phyloP scores from a whole-genome alignment of 768 basidiomycete species.

The Coprinellus aureogranulatus region DNA sequence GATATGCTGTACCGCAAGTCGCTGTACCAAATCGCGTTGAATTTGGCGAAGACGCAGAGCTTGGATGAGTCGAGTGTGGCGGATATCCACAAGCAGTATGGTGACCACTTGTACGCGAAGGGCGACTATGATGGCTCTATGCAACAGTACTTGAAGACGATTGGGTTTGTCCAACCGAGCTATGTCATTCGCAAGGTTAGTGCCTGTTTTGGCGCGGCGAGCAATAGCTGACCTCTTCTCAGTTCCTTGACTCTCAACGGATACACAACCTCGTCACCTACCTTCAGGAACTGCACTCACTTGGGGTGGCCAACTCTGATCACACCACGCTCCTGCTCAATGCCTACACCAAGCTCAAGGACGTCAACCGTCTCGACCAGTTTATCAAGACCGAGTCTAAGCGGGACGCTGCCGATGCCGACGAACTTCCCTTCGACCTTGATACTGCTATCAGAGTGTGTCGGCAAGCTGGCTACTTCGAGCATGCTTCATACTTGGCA shows the following conservation, averaged over 20 bases:
- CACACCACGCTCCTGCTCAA: constrained; percentile 96
- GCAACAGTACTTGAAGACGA: constrained; percentile 87
- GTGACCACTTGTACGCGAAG: constrained; percentile 89
- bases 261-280: constrained; percentile 95
- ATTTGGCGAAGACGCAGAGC: constrained; percentile 75
- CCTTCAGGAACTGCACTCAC: constrained; percentile 89
- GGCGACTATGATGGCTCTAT: constrained; percentile 92
- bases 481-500: constrained; percentile 92
- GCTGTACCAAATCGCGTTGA: constrained; percentile 76
- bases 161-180: constrained; percentile 86
- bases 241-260: constrained; percentile 96
- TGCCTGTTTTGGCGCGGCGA: constrained; percentile 4
- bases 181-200: constrained; percentile 94
- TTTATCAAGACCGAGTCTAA: constrained; percentile 89
- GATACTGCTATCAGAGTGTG: constrained; percentile 97
- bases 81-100: constrained; percentile 87
- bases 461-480: constrained; percentile 93
- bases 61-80: constrained; percentile 74
- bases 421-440: constrained; percentile 91
- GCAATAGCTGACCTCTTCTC: not conserved
- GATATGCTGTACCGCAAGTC: constrained; percentile 81
- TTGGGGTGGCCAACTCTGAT: constrained; percentile 89
- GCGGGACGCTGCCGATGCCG: constrained; percentile 31
- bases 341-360: constrained; percentile 96
- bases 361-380: constrained; percentile 79